Evolutionary conservation across 2,329 filamentous ascomycete species (phyloP).

Genomic region (Alternaria conjuncta): DNA sequence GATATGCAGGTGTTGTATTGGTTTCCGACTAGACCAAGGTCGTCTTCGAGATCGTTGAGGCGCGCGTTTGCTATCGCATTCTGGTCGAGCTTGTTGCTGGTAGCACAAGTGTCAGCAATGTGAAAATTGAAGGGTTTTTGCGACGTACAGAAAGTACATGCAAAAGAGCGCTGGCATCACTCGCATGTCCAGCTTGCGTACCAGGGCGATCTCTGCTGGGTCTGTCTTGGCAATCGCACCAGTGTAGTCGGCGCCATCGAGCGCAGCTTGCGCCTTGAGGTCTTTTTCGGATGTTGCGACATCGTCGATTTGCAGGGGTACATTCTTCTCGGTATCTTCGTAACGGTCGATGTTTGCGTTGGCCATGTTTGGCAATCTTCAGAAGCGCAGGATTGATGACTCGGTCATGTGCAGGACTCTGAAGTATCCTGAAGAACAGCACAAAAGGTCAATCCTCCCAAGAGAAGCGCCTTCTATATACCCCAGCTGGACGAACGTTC

Average conservation of each 20-base stretch:
- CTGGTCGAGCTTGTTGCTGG: conserved; percentile 58
- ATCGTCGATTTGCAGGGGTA: conserved; percentile 25
- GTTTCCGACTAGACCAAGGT: conserved; percentile 53
- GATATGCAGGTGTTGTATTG: conserved; percentile 66
- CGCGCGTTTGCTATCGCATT: conserved; percentile 68
- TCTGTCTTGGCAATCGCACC: conserved; percentile 33
- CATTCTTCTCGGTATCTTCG: conserved; percentile 24
- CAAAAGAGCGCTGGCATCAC: conserved; percentile 34
- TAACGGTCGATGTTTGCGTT: not conserved
- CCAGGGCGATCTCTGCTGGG: conserved; percentile 32
- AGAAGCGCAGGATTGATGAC: not conserved
- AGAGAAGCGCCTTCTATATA: conserved; percentile 19
- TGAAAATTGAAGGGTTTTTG: not conserved
- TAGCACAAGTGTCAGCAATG: not conserved
- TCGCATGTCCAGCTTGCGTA: conserved; percentile 33
- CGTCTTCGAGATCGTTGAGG: conserved; percentile 37
- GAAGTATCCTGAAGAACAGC: not conserved
- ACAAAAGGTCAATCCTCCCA: not conserved
- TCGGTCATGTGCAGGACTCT: not conserved
- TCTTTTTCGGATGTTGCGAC: conserved; percentile 10
- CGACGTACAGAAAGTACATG: conserved; percentile 50
- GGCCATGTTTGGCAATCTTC: conserved; percentile 13
- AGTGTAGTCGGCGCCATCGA: conserved; percentile 24
- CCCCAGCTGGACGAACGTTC: conserved; percentile 23
- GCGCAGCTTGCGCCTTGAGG: not conserved